Conservation (phyloP, 2,329 filamentous ascomycete species). For the Aspergillus sp. region DNA sequence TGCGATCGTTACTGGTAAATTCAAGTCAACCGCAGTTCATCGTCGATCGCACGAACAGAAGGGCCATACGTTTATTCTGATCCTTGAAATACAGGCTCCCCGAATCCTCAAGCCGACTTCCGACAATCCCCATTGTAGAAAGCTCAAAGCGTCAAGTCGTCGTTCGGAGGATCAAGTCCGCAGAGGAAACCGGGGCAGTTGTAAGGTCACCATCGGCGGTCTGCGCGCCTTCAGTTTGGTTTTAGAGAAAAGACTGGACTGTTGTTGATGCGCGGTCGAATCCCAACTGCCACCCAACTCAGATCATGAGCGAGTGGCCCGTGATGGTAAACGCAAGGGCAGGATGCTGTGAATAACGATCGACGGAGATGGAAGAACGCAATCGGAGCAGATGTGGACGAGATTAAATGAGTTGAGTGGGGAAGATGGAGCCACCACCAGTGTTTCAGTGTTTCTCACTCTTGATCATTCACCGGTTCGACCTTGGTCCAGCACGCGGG, state of each 20-base stretch:
- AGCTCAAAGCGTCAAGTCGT: constrained; percentile 25
- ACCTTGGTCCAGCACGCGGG: not conserved
- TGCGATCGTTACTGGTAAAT: constrained; percentile 75
- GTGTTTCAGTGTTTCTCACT: not conserved
- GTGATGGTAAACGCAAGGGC: constrained; percentile 3
- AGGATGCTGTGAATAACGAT: constrained; percentile 6
- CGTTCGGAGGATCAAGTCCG: constrained; percentile 27
- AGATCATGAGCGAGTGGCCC: constrained; percentile 2
- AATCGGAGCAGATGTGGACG: not conserved
- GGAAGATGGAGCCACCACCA: constrained; percentile 8
- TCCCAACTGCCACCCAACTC: constrained; percentile 4
- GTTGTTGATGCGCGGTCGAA: not conserved
- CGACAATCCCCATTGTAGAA: constrained; percentile 83
- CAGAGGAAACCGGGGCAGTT: constrained; percentile 27
- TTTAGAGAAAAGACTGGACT: constrained; percentile 16
- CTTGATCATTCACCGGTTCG: not conserved
- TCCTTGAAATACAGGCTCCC: constrained; percentile 83
- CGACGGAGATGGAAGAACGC: constrained; percentile 3
- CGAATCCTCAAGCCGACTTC: constrained; percentile 79
- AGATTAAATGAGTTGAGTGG: constrained; percentile 5
- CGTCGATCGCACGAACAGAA: not conserved
- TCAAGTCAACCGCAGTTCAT: not conserved
- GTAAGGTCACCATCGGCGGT: constrained; percentile 34
- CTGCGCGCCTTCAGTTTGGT: constrained; percentile 23
- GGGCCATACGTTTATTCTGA: constrained; percentile 72